Evolutionary conservation across 345 rosid species (phyloP).

Genomic region (Hibiscus mutabilis): DNA sequence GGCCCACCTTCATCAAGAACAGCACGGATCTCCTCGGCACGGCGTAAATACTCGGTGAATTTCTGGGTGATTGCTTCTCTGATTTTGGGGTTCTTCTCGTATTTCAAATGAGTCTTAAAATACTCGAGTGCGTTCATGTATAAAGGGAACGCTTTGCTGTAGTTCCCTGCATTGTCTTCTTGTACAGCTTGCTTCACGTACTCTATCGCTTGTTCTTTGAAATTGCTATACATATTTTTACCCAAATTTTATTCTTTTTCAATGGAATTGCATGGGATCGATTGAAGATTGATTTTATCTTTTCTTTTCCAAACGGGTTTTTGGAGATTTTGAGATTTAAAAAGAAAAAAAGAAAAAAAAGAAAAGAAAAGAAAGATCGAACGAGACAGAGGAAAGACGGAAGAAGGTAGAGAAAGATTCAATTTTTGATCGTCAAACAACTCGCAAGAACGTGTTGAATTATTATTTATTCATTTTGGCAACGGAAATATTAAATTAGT

Average conservation of each 20-base stretch:
- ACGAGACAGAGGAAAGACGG: not conserved
- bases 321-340: not conserved
- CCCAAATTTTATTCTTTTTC: not conserved
- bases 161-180: constrained; percentile 74
- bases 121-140: constrained; percentile 84
- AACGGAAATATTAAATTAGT: not conserved
- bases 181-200: constrained; percentile 71
- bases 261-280: constrained; percentile 19
- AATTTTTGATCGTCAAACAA: constrained; percentile 8
- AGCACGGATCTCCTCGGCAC: constrained; percentile 83
- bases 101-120: constrained; percentile 76
- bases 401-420: not conserved
- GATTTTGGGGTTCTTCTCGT: constrained; percentile 78
- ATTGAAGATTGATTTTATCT: not conserved
- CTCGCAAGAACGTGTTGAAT: not conserved
- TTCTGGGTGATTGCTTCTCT: constrained; percentile 68
- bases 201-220: constrained; percentile 84
- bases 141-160: constrained; percentile 70
- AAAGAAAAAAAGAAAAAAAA: no score
- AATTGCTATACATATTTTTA: constrained; percentile 71
- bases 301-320: not conserved
- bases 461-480: not conserved
- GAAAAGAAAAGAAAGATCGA: not conserved
- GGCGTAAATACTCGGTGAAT: constrained; percentile 69
- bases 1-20: constrained; percentile 69